Base-by-base conservation (phyloP, 768 basidiomycete genomes). In the Amanita subjunquillea region DNA sequence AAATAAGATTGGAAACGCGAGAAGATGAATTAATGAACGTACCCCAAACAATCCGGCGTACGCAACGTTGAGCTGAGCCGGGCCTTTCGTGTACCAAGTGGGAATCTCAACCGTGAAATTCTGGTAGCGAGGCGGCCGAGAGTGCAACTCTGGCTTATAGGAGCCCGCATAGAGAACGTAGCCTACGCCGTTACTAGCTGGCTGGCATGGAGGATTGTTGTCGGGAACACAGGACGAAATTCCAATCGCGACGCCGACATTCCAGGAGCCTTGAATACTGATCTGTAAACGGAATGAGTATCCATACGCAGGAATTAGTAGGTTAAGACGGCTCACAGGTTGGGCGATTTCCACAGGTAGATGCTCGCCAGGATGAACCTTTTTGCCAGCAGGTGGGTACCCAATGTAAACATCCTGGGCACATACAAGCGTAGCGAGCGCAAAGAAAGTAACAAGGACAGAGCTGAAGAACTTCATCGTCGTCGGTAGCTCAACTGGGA, bases 31-130 rank as follows among this genome's bases (percentile, higher is more conserved):
- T 8, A 15, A 50, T 50, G 22, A 6, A 67, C 72, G 64, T 57
- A 76, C 73, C 51, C 70, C 74, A 13, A 72, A 29, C 41, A 77
- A 63, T 15, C 66, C 51, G 12, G 69, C 50, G 56, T 74, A 73
- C 7, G 61, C 62, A 3, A 73, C 69, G n/a, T 62, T 64, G 23
- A 76, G 56, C 56, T 66, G 60, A 9, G 70, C 70, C 30, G 57
- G 53, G 4, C 74, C 73, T 23, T 57, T 49, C 0, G 57, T 0
- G 4, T 61, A 7, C 5, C 29, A 43, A 27, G 63, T 46, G 2
- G 76, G 76, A 17, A 79, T 59, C 36, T 60, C 61, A 4, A 78
- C 65, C 3, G 71, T 69, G 54, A 75, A 73, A 57, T 75, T 76
- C 51, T 78, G 63, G 60, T 74, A 70, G 13, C 74, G 74, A 9